Conservation (phyloP, 352 stramenopile species). For the Thraustochytrium sp. region DNA sequence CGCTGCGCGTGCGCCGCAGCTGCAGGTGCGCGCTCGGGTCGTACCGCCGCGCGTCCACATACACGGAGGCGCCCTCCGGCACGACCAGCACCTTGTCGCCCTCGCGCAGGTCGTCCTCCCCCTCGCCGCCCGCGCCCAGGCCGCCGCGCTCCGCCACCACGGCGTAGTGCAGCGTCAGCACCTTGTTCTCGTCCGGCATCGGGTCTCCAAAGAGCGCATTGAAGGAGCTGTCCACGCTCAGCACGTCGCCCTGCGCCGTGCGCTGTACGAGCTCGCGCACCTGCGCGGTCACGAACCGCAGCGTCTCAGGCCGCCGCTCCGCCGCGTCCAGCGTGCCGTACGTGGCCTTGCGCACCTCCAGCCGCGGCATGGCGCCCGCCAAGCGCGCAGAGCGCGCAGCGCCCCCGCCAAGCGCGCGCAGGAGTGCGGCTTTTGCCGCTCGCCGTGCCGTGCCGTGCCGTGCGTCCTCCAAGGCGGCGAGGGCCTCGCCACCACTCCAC, state of each 20-base stretch:
- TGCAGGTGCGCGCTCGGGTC: background rate
- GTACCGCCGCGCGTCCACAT: conserved; percentile 8
- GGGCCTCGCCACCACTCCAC: too few relatives aligned
- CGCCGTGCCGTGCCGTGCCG: too few relatives aligned
- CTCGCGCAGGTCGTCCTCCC: too few relatives aligned
- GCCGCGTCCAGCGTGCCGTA: conserved; percentile 1
- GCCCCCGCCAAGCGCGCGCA: background rate
- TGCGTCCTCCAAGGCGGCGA: too few relatives aligned
- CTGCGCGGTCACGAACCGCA: conserved; percentile 32
- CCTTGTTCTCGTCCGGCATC: conserved; percentile 22
- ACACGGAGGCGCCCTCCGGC: conserved; percentile 2
- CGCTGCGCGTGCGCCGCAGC: background rate
- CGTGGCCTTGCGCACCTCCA: background rate
- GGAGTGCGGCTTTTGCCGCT: too few relatives aligned
- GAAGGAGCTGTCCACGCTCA: background rate
- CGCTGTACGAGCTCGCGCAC: background rate
- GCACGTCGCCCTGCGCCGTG: conserved; percentile 3
- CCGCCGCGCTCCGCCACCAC: background rate
- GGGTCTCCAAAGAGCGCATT: conserved; percentile 35
- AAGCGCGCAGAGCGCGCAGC: background rate
- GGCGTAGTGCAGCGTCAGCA: conserved; percentile 21
- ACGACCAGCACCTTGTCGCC: background rate
- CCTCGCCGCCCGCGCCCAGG: too few relatives aligned
- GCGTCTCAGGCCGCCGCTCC: background rate
- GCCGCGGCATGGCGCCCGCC: background rate